Evolutionary conservation across 2,329 filamentous ascomycete species (phyloP), one percentile per base, ranked within the genome.

Genomic region (Botrytis elliptica): DNA sequence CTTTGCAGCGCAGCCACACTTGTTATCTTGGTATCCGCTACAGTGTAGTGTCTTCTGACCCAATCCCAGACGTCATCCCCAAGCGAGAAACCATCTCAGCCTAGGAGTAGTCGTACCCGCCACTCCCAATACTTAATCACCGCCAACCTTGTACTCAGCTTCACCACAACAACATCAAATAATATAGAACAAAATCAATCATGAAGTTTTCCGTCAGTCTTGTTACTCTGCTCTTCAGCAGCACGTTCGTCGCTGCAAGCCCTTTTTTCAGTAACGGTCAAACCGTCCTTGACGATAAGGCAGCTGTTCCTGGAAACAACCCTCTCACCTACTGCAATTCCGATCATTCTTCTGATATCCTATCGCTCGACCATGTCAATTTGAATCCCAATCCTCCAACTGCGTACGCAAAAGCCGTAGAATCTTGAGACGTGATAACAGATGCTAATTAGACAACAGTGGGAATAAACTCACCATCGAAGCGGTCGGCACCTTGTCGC

Each of bases 331-430:
- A 92, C 84, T 99, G 96, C 82, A 76, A 78, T 44, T 84, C 85
- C 74, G 87, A 93, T 75, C 92, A 93, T 74, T 83, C 84, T 67
- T 82, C 89, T 70, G 90, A 98, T 82, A 88, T 95, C 73, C 85
- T 98, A 78, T 84, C 85, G 62, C 94, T 99, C 79, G 86, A 94
- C 76, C 88, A 88, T 65, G 94, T 98, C 73, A 91, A 98, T 79
- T 84, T 99, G 73, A 81, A 83, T 52, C 96, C 96, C 22, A 98
- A 98, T 83, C 96, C 95, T 75, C 96, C 96, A 52, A 81, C 89
- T 81, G 87, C 94, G 95, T 98, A 90, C 80, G 92, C 88, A 38
- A 62, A 44, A 25, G 29, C 38, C 70, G 22, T 46, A 10, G 36
- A 52, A 46, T 57, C 52, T 62, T 42, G 33, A 20, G 33, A n/a